Evolutionary conservation across 495 filamentous ascomycete genomes (phyloP).

Genomic region (Aspergillus nanangensis): DNA sequence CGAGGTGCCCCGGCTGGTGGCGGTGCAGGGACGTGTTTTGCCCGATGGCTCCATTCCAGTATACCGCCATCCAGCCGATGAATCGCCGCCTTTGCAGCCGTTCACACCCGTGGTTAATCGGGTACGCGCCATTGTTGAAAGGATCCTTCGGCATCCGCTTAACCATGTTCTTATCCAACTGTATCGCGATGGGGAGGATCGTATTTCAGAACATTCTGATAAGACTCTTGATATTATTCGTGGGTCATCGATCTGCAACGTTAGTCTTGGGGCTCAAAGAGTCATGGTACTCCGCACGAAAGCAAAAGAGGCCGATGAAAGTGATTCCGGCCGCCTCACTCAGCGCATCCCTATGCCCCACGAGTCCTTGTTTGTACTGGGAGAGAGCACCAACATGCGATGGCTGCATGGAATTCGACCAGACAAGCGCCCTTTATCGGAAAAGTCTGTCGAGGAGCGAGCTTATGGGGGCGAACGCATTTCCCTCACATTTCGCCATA

Average conservation of each 20-base stretch:
- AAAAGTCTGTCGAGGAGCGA: slow-evolving; percentile 66
- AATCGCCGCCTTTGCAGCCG: slow-evolving; percentile 70
- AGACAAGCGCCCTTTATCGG: slow-evolving; percentile 66
- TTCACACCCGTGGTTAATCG: slow-evolving; percentile 69
- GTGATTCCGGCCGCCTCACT: slow-evolving; percentile 38
- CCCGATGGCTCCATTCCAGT: slow-evolving; percentile 78
- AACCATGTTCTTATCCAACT: slow-evolving; percentile 94
- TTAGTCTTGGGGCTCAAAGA: slow-evolving; percentile 86
- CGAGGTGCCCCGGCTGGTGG: slow-evolving; percentile 89
- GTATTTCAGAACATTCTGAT: slow-evolving; percentile 95
- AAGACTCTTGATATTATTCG: slow-evolving; percentile 91
- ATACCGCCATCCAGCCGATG: slow-evolving; percentile 91
- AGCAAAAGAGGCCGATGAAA: slow-evolving; percentile 33
- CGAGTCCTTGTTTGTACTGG: slow-evolving; percentile 82
- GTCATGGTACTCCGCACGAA: slow-evolving; percentile 91
- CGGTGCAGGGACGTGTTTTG: slow-evolving; percentile 72
- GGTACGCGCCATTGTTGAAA: slow-evolving; percentile 64
- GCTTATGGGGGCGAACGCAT: slow-evolving; percentile 75
- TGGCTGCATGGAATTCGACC: slow-evolving; percentile 89
- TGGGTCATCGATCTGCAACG: slow-evolving; percentile 80
- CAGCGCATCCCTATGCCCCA: slow-evolving; percentile 77
- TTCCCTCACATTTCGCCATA: slow-evolving; percentile 86
- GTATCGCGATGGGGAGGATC: slow-evolving; percentile 86
- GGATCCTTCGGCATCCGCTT: slow-evolving; percentile 69
- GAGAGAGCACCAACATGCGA: slow-evolving; percentile 71